A percentile compares a stretch with the other conserved stretches of the same genome.
These are phyloP conservation scores for Rhododendron kiyosumense DNA, from an alignment of 148 eudicot genomes.

Conservation along the genomic window DNA sequence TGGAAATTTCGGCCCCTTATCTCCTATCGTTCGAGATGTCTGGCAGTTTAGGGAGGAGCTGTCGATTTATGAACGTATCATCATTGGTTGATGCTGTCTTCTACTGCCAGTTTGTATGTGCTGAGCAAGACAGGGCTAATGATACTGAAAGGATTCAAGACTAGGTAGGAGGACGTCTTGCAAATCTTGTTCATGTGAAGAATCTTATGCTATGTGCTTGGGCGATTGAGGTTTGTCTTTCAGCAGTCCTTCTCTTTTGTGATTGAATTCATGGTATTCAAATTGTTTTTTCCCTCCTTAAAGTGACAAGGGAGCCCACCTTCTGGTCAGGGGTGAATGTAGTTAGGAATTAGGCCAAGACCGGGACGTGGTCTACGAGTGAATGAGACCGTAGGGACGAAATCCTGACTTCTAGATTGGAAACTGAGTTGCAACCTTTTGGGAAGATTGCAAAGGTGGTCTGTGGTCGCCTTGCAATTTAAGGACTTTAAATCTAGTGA, in stretches of 20 bases:
- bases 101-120: not conserved
- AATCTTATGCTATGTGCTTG: not conserved
- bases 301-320: too few species aligned
- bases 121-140: not conserved
- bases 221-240: not conserved
- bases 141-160: not conserved
- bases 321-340: too few species aligned
- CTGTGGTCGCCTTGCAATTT: too few species aligned
- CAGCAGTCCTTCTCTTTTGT: not conserved
- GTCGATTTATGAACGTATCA: not conserved
- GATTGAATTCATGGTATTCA: not conserved
- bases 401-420: too few species aligned
- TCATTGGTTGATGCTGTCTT: not conserved
- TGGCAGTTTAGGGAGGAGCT: not conserved
- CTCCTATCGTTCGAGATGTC: not conserved
- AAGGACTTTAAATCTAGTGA: too few species aligned
- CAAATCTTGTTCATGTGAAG: not conserved
- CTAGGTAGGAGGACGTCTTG: not conserved
- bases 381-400: too few species aligned
- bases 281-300: too few species aligned
- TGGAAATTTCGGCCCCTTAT: not conserved
- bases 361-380: too few species aligned
- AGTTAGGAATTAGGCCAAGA: too few species aligned
- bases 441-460: too few species aligned
- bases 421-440: too few species aligned